Evolutionary conservation across 148 eudicot genomes (phyloP), one percentile per base, ranked within the genome.

Genomic region (Linanthus parryae): DNA sequence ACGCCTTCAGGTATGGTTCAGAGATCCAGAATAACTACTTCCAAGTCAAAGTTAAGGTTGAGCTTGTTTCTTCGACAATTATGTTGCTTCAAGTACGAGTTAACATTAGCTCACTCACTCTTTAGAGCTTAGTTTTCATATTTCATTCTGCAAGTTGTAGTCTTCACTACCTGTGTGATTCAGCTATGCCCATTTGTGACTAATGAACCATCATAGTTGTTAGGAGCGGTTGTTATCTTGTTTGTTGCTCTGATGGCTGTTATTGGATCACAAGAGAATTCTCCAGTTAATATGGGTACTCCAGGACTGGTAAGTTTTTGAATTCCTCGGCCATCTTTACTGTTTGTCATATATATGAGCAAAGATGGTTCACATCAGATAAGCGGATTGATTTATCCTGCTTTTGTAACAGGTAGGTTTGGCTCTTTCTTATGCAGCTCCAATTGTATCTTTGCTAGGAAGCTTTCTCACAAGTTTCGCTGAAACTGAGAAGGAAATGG

Each of bases 401-500:
- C 16, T 5, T 22, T 25, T 27, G 15, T 28, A n/a, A 48, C 75
- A 92, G 98, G 98, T 92, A 24, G 98, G 98, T 16, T 62, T 92
- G 67, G 96, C 98, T 34, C 83, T 92, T 28, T 87, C 98, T 41
- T 92, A 92, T 72, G 89, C 98, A 57, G 84, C 98, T 45, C 98
- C 98, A 33, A 61, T 72, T 69, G 98, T 92, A n/a, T 73, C 96
- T 20, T 66, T 82, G 61, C 63, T 92, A 44, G 96, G 98, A 61
- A 92, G 83, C 64, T 92, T 84, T 59, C 70, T 92, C 54, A 74
- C 96, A 33, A 92, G 98, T 68, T 87, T 87, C 68, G 82, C 96
- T 13, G 98, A 92, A 56, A 87, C 98, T 16, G 98, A 92, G 64
- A 92, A 92, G 68, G 98, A 92, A 70, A 81, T 92, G 94, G 98